A percentile compares a stretch with the other conserved stretches of the same genome.
Conservation (phyloP, 1,139 yeast genomes). For the Wickerhamomyces sp. region DNA sequence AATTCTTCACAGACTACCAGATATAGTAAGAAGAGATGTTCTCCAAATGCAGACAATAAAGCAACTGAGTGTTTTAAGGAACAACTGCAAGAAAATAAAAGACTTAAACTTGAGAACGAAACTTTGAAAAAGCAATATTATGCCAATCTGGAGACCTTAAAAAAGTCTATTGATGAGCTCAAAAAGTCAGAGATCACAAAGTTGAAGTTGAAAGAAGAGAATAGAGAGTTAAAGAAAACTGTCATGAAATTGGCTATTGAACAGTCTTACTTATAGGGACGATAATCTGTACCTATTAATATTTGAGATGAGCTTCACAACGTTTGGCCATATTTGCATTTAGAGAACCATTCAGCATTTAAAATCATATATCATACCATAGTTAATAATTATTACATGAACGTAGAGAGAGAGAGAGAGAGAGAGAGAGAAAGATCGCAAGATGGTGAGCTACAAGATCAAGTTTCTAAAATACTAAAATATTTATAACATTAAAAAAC, state of each 20-base stretch:
- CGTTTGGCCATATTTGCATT: no score
- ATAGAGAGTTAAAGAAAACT: constrained; percentile 17
- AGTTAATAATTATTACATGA: no score
- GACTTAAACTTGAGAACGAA: constrained; percentile 20
- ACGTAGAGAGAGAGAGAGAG: no score
- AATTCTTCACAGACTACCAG: neutral
- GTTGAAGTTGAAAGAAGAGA: constrained; percentile 19
- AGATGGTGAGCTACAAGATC: no score
- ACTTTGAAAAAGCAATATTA: constrained; percentile 29
- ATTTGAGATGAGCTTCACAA: no score
- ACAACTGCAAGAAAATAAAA: neutral
- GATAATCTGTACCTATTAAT: no score
- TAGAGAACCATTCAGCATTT: no score
- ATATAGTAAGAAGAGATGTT: neutral
- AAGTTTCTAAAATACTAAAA: neutral
- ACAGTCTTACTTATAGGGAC: neutral
- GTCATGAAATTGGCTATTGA: constrained; percentile 8
- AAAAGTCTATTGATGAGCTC: constrained; percentile 27
- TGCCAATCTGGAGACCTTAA: constrained; percentile 28
- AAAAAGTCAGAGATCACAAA: constrained; percentile 32
- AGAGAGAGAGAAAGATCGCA: no score
- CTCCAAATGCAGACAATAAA: neutral
- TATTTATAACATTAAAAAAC: neutral
- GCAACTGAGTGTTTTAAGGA: no score
- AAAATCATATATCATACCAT: no score